Conservation (phyloP, 306 rosid species). For the Vigna angularis region DNA sequence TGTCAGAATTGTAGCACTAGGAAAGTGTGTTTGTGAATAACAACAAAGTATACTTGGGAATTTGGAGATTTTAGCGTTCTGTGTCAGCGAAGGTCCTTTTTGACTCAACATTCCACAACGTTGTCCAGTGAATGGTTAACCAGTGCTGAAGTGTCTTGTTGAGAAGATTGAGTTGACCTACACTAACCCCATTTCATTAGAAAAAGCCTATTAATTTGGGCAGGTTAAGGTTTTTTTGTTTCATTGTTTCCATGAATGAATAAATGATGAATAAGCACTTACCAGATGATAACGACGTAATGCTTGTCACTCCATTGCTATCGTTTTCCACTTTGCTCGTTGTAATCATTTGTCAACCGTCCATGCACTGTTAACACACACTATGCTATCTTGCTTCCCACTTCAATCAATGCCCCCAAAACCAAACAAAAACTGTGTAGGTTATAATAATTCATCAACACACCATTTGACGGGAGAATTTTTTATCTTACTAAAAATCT, state of each 20-base stretch:
- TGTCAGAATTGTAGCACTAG: neutral
- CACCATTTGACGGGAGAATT: no score
- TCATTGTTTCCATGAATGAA: neutral
- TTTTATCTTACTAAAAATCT: no score
- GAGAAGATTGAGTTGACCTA: constrained; percentile 56
- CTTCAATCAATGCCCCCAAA: constrained; percentile 22
- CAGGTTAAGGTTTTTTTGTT: constrained; percentile 20
- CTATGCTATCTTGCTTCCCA: constrained; percentile 28
- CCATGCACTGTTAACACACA: constrained; percentile 34
- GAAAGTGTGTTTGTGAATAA: constrained; percentile 36
- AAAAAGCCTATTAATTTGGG: constrained; percentile 43
- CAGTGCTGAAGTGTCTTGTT: constrained; percentile 48
- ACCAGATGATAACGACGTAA: constrained; percentile 44
- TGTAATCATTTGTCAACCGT: constrained; percentile 45
- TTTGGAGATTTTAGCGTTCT: constrained; percentile 4
- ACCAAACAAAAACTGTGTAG: no score
- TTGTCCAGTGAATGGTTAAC: constrained; percentile 46
- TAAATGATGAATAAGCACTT: constrained; percentile 27
- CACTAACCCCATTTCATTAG: constrained; percentile 7
- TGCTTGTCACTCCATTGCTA: constrained; percentile 46
- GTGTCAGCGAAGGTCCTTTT: constrained; percentile 47
- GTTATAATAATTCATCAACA: no score
- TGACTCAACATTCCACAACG: constrained; percentile 63
- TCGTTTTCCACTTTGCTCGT: constrained; percentile 34
- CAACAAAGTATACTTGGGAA: no score